Percentiles rank a stretch among this genome's conserved stretches.
These are phyloP conservation scores for Paraconiothyrium sp. DNA, from an alignment of 2,329 filamentous ascomycete species.

Conservation along the genomic window DNA sequence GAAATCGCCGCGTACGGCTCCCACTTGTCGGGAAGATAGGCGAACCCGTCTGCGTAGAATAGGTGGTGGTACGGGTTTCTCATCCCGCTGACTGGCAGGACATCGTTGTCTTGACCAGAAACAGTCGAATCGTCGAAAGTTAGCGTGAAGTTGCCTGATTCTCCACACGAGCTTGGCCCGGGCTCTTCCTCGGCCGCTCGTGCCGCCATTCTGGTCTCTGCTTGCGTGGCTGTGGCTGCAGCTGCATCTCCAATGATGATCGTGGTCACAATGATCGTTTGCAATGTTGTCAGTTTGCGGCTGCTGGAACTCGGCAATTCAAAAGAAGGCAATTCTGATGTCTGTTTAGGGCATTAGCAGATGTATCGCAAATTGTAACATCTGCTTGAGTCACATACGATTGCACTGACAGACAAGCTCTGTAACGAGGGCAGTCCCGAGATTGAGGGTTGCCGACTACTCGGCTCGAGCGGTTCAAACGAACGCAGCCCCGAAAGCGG, in stretches of 20 bases:
- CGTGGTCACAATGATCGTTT: slow-evolving; percentile 20
- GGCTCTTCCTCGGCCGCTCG: slow-evolving; percentile 14
- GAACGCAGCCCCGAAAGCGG: slow-evolving; percentile 33
- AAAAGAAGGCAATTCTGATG: slow-evolving; percentile 32
- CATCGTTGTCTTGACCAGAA: slow-evolving; percentile 38
- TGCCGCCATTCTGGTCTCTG: slow-evolving; percentile 5
- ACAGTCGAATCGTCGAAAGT: slow-evolving; percentile 40
- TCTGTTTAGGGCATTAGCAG: slow-evolving; percentile 17
- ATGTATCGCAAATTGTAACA: slow-evolving; percentile 24
- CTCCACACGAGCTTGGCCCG: slow-evolving; percentile 50
- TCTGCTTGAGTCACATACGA: background rate
- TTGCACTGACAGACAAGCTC: background rate
- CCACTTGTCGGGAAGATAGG: slow-evolving; percentile 57
- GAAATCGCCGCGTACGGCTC: slow-evolving; percentile 58
- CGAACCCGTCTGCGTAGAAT: slow-evolving; percentile 61
- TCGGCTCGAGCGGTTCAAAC: slow-evolving; percentile 27
- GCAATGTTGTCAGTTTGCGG: background rate
- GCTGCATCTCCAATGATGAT: slow-evolving; percentile 12
- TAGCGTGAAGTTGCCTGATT: slow-evolving; percentile 56
- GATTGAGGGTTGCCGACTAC: slow-evolving; percentile 25
- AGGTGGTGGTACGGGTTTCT: slow-evolving; percentile 62
- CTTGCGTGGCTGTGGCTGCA: slow-evolving; percentile 10
- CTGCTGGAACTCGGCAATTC: slow-evolving; percentile 22
- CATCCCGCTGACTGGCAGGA: slow-evolving; percentile 51
- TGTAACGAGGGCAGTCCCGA: background rate